Evolutionary conservation across 441 rosid genomes (phyloP).

Genomic region (Flueggea neowawraea): DNA sequence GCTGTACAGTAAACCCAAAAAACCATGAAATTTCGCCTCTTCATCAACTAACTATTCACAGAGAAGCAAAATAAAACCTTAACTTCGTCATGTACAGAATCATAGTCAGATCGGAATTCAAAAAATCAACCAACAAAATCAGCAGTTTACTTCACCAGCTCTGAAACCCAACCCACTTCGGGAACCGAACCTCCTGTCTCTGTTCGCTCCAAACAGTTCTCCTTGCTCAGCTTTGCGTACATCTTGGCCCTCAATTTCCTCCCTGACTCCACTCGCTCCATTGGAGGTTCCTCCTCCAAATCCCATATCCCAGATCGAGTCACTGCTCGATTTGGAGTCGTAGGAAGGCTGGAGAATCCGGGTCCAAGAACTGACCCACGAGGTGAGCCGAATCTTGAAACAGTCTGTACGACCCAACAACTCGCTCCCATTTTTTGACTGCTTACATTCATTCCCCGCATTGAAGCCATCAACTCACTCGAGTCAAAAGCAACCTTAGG

Average conservation of each 20-base stretch:
- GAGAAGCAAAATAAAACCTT: too few relatives aligned
- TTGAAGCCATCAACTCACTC: too few relatives aligned
- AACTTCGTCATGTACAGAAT: too few relatives aligned
- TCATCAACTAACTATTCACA: too few relatives aligned
- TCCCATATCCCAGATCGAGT: slow-evolving; percentile 38
- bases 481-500: too few relatives aligned
- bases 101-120: too few relatives aligned
- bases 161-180: slow-evolving; percentile 85
- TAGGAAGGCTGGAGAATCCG: slow-evolving; percentile 44
- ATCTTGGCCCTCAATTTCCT: slow-evolving; percentile 54
- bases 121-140: too few relatives aligned
- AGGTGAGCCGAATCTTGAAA: slow-evolving; percentile 35
- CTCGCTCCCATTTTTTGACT: slow-evolving; percentile 29
- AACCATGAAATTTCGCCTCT: too few relatives aligned
- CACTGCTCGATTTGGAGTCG: slow-evolving; percentile 36
- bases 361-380: slow-evolving; percentile 48
- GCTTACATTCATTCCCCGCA: too few relatives aligned
- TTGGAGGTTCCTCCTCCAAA: slow-evolving; percentile 56
- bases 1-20: too few relatives aligned
- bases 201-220: too few relatives aligned
- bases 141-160: slow-evolving; percentile 36
- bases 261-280: slow-evolving; percentile 90
- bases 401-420: slow-evolving; percentile 44
- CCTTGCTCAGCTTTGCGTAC: slow-evolving; percentile 55
- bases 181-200: slow-evolving; percentile 26